Conservation (phyloP, 2,329 filamentous ascomycete genomes). For the Cytospora mali region DNA sequence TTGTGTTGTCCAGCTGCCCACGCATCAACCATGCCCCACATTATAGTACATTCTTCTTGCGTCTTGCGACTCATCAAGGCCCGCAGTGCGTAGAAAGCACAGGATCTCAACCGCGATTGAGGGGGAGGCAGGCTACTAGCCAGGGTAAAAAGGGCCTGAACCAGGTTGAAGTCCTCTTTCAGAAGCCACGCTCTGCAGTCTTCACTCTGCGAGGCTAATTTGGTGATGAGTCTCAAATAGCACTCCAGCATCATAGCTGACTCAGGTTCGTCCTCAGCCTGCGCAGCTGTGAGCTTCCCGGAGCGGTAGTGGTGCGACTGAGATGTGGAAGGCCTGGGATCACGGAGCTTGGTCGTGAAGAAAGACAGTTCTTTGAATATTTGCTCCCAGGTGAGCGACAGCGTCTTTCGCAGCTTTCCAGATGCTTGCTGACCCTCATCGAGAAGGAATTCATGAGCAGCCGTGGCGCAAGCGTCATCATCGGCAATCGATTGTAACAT, state of each 20-base stretch:
- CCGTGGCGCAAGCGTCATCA: constrained; percentile 78
- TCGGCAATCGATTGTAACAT: constrained; percentile 89
- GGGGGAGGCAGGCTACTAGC: constrained; percentile 65
- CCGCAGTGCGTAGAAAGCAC: constrained; percentile 77
- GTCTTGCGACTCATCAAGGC: constrained; percentile 77
- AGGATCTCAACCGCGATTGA: constrained; percentile 71
- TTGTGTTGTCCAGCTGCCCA: constrained; percentile 70
- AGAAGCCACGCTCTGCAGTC: constrained; percentile 75
- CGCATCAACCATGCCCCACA: constrained; percentile 81
- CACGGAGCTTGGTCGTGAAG: constrained; percentile 77
- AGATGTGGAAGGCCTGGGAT: constrained; percentile 60
- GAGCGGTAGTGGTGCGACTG: constrained; percentile 58
- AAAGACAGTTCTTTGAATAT: constrained; percentile 89
- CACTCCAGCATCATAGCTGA: constrained; percentile 96
- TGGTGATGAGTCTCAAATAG: constrained; percentile 84
- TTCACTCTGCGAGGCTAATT: constrained; percentile 75
- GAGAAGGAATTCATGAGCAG: constrained; percentile 85
- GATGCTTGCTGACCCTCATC: constrained; percentile 78
- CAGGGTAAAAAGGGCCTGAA: constrained; percentile 75
- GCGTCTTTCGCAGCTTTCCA: constrained; percentile 77
- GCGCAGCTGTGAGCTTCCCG: constrained; percentile 63
- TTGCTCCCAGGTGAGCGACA: constrained; percentile 88
- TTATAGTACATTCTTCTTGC: constrained; percentile 64
- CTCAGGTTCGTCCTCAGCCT: constrained; percentile 83
- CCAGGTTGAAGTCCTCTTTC: constrained; percentile 62